Percentiles rank a stretch among this genome's conserved stretches.
Evolutionary conservation across 179 eudicot species (phyloP).

Genomic region (Silene vulgaris): DNA sequence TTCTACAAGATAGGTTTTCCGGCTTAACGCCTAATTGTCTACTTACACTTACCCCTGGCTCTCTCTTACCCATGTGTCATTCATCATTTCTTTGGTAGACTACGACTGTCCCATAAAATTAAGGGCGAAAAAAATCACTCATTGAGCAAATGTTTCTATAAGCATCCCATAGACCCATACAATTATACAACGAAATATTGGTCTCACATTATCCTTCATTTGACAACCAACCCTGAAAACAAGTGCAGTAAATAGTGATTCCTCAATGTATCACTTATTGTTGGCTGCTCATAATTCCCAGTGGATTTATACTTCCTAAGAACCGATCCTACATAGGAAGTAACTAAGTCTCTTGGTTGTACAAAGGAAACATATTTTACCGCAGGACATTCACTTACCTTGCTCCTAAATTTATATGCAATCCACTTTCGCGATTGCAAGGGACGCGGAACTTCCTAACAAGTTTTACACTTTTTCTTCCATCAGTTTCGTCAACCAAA

Average conservation of each 20-base stretch:
- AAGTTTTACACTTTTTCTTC: neutral
- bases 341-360: neutral
- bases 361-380: neutral
- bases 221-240: neutral
- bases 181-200: neutral
- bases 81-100: neutral
- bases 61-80: neutral
- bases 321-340: neutral
- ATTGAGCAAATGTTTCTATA: neutral
- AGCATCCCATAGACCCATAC: neutral
- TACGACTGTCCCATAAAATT: too few relatives aligned
- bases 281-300: neutral
- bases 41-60: neutral
- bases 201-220: neutral
- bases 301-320: neutral
- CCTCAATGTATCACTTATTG: conserved; percentile 7
- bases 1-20: conserved; percentile 1
- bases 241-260: neutral
- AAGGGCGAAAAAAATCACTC: neutral
- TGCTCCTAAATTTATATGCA: neutral
- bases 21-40: neutral
- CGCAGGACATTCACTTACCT: neutral
- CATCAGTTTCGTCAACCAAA: conserved; percentile 9
- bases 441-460: neutral
- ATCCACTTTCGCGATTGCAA: conserved; percentile 1